phyloP scores from a whole-genome alignment of 2,329 filamentous ascomycete species.

The Cladophialophora exuberans region DNA sequence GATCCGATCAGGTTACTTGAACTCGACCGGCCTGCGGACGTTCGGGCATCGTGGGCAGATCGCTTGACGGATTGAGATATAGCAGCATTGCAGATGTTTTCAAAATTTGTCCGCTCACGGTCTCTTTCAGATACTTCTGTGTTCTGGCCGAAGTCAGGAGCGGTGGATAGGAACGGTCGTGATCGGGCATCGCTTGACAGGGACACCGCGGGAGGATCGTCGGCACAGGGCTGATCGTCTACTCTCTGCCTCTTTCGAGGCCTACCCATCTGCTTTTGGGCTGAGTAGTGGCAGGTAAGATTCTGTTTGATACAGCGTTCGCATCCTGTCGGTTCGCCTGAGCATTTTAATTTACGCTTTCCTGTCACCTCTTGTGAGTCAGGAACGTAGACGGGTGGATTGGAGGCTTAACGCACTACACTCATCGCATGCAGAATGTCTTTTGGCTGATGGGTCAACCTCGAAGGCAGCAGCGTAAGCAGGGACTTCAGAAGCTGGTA shows the following conservation, averaged over 20 bases:
- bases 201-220: no score
- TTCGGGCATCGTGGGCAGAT: slow-evolving; percentile 2
- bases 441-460: slow-evolving; percentile 40
- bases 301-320: slow-evolving; percentile 47
- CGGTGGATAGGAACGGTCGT: slow-evolving; percentile 6
- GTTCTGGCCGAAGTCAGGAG: slow-evolving; percentile 15
- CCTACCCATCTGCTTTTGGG: slow-evolving; percentile 53
- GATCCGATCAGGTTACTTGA: not conserved
- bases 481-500: slow-evolving; percentile 19
- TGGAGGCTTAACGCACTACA: slow-evolving; percentile 45
- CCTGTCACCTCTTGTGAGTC: slow-evolving; percentile 39
- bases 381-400: slow-evolving; percentile 5
- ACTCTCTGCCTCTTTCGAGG: slow-evolving; percentile 47
- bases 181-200: not conserved
- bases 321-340: slow-evolving; percentile 48
- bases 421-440: slow-evolving; percentile 53
- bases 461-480: slow-evolving; percentile 30
- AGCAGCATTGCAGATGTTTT: slow-evolving; percentile 30
- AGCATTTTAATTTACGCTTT: slow-evolving; percentile 54
- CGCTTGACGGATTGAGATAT: slow-evolving; percentile 25
- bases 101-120: slow-evolving; percentile 28
- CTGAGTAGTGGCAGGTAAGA: slow-evolving; percentile 49
- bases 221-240: slow-evolving; percentile 35
- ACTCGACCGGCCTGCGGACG: not conserved
- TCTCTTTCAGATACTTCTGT: slow-evolving; percentile 18